Evolutionary conservation across 2,329 filamentous ascomycete genomes (phyloP).

Genomic region (Cyclaneusma minus): DNA sequence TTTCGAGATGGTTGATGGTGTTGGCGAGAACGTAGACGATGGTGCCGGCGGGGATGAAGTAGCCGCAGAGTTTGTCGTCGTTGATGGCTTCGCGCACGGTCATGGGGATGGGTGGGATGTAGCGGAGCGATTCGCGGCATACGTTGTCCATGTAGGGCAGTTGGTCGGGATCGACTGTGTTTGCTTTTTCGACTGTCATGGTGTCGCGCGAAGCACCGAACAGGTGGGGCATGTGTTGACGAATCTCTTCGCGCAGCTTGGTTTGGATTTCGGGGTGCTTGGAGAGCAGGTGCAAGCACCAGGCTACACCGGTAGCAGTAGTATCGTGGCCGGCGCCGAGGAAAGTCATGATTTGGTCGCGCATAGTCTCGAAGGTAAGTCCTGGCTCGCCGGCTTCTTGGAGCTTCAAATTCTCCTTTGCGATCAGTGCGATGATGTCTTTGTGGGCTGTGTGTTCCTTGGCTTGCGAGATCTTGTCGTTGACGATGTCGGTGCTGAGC

Average conservation of each 20-base stretch:
- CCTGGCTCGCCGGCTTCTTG: constrained; percentile 21
- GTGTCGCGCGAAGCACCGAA: no score
- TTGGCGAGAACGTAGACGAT: constrained; percentile 27
- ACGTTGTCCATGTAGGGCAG: constrained; percentile 29
- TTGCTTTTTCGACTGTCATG: no score
- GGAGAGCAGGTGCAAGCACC: constrained; percentile 25
- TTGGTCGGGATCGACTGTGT: constrained; percentile 21
- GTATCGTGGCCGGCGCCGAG: constrained; percentile 28
- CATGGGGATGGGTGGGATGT: constrained; percentile 29
- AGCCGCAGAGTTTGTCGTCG: constrained; percentile 23
- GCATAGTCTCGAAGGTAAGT: constrained; percentile 22
- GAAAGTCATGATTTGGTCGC: constrained; percentile 25
- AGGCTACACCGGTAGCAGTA: constrained; percentile 26
- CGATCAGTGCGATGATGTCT: constrained; percentile 25
- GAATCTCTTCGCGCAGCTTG: constrained; percentile 24
- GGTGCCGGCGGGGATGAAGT: constrained; percentile 25
- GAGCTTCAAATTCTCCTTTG: constrained; percentile 24
- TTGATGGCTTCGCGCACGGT: constrained; percentile 25
- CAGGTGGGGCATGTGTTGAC: constrained; percentile 21
- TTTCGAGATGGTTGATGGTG: constrained; percentile 23
- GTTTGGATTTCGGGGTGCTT: constrained; percentile 23
- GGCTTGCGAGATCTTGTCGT: constrained; percentile 19
- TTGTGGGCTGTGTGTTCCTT: constrained; percentile 18
- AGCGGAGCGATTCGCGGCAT: constrained; percentile 28
- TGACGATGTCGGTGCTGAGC: constrained; percentile 21